Base-by-base conservation (phyloP, 2,329 filamentous ascomycete species). In the Cercospora zeina region DNA sequence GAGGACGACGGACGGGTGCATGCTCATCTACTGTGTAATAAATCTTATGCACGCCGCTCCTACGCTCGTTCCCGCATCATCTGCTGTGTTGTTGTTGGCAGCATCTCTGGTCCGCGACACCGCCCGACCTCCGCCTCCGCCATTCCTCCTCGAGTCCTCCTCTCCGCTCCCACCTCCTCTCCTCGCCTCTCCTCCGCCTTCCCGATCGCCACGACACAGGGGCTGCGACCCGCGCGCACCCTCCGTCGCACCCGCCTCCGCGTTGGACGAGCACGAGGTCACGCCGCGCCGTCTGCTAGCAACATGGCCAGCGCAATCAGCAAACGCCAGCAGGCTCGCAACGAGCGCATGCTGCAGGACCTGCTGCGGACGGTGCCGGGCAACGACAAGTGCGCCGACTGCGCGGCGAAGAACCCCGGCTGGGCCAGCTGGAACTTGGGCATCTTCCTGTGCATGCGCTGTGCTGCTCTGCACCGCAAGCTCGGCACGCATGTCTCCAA, bases 381-480 rank as follows among this genome's bases (percentile, higher is more conserved):
- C 62, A 99, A 99, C 80, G 92, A 95, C 75, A 82, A 87, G 72
- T 99, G 95, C 80, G 95, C 95, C 67, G 95, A 99, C 79, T 99
- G 95, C 79, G 85, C 88, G 74, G 88, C 91, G 64, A 87, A 87
- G 76, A 97, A 97, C 78, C 95, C 95, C 86, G 91, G 87, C 80
- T 97, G 93, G 93, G 92, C 93, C 77, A 96, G 91, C 80, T 97
- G 93, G 93, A 97, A 97, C 90, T 81, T 99, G 78, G 95, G 95
- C 63, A 87, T 97, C 67, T 99, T 99, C 76, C 82, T 99, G 55
- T 99, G 95, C 79, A 96, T 99, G 90, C 91, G 95, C 75, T 99
- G 95, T 82, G 95, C 93, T 58, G 86, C 92, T 59, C 85, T 97
- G 73, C 95, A 99, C 80, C 90, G 95, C 73, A 97, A 97, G 79